Evolutionary conservation across 305 asterid genomes (phyloP), one percentile per base, ranked within the genome.

Genomic region (Fraxinus albicans): DNA sequence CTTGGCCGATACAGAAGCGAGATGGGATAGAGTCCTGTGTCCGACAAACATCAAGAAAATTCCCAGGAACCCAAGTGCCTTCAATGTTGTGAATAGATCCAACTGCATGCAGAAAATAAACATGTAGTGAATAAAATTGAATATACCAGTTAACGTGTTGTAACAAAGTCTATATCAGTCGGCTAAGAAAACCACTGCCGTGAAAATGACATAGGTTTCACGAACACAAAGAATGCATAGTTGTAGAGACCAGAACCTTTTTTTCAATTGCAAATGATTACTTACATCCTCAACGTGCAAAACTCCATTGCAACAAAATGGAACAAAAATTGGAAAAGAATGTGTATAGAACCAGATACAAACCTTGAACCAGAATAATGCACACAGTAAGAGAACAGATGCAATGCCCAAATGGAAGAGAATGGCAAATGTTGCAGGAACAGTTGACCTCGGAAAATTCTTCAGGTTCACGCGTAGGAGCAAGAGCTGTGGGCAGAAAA

Each of bases 281-380:
- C 50, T 17, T 6, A 27, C 13, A 77, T 36, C 3, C 58, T 36
- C 3, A 69, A 67, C 23, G 10, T 17, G 63, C 27, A 25, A 60
- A 29, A 47, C 29, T 78, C 23, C 29, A n/a, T 67, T 42, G 29
- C 40, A 3, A 25, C 42, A 77, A 25, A 77, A 58, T 36, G 13
- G 78, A 58, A 25, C 82, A 77, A 60, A 76, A 33, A 35, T 29
- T 67, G 73, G 27, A 67, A 25, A 53, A 33, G 12, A 70, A 27
- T 58, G 34, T 9, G 47, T 21, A 10, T 13, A 21, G 73, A 53
- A 78, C 13, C 55, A 55, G 86, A 78, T 83, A 87, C 92, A 75
- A 29, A 96, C 99, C 98, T 94, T 93, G 86, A 94, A 81, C 98
- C 99, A 96, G 89, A 96, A 96, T 81, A 91, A 80, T 38, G 91